Evolutionary conservation across 306 rosid species (phyloP), one percentile per base, ranked within the genome.

Genomic region (Phaseolus lunatus): DNA sequence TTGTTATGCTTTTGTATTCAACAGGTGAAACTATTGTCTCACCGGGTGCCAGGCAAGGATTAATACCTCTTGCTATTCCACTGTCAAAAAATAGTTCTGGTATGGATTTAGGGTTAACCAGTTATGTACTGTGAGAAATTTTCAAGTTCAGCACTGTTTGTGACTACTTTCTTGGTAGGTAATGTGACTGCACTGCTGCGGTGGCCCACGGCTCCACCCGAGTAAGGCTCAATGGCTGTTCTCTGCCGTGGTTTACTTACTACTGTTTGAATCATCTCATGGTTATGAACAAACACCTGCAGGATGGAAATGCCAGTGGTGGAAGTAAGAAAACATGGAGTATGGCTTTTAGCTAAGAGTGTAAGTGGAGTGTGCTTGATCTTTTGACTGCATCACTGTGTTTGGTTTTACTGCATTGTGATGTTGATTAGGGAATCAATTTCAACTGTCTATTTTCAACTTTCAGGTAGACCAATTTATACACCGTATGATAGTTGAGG

Each of bases 121-220:
- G 48, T 43, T 12, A 43, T 43, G 10, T 45, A n/a, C 20, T 82
- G 44, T 18, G 24, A 9, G 50, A 78, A 56, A 33, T 75, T 35
- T 70, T 72, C 53, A 20, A 41, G 64, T 74, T 82, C 65, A 43
- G 43, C 39, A 27, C 79, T 50, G 41, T 70, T 33, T 82, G 20
- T 72, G 19, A 59, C 80, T 2, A 5, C 73, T 54, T 73, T 71
- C 76, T 82, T 72, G 62, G 23, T 26, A 94, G 97, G 96, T 84
- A 62, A 82, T 84, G 81, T 89, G 70, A 94, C 96, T 78, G 96
- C 98, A 45, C 81, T 92, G 75, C 82, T 94, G 75, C 86, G 93
- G 74, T 94, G 98, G 98, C 98, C 98, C 24, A 92, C 97, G 1
- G 96, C 98, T 83, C 97, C 98, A 11, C 84, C 96, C 39, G 96